Percentiles rank a stretch among this genome's conserved stretches.
Conservation (phyloP, 2,329 filamentous ascomycete genomes). For the Colletotrichum brevisporum region DNA sequence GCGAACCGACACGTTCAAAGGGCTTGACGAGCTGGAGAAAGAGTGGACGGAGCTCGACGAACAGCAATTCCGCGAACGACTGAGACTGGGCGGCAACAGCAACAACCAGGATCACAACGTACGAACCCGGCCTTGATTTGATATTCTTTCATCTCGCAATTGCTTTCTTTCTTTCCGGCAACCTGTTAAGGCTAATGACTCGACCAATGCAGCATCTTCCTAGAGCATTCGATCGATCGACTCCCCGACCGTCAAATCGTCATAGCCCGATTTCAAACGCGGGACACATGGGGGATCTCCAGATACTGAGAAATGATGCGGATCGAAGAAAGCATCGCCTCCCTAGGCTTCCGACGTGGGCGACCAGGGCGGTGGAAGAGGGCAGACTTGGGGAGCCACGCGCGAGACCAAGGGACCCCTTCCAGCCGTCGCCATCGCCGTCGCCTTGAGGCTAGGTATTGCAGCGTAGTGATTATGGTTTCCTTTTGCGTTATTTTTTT, state of each 20-base stretch:
- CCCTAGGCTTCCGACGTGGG: slow-evolving; percentile 50
- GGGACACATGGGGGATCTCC: slow-evolving; percentile 34
- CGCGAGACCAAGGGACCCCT: slow-evolving; percentile 8
- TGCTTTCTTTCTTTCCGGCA: slow-evolving; percentile 7
- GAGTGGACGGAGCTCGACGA: slow-evolving; percentile 46
- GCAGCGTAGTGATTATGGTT: neutral
- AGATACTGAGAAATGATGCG: slow-evolving; percentile 52
- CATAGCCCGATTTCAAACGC: slow-evolving; percentile 3
- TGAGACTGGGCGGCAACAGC: slow-evolving; percentile 39
- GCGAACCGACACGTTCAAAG: slow-evolving; percentile 41
- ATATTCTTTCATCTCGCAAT: neutral
- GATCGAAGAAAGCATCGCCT: slow-evolving; percentile 37
- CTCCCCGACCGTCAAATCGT: slow-evolving; percentile 5
- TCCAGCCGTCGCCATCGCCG: slow-evolving; percentile 25
- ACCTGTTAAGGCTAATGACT: slow-evolving; percentile 20
- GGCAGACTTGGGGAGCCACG: slow-evolving; percentile 15
- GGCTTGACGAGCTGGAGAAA: slow-evolving; percentile 46
- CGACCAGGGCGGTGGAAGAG: slow-evolving; percentile 46
- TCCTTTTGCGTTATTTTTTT: neutral
- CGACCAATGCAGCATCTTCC: slow-evolving; percentile 49
- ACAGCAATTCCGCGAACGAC: slow-evolving; percentile 45
- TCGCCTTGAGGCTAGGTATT: neutral
- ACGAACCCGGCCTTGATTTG: slow-evolving; percentile 43
- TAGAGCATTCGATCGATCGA: slow-evolving; percentile 47
- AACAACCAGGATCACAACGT: slow-evolving; percentile 49